Conservation (phyloP, 2,329 filamentous ascomycete species). For the Diaporthe sp. region DNA sequence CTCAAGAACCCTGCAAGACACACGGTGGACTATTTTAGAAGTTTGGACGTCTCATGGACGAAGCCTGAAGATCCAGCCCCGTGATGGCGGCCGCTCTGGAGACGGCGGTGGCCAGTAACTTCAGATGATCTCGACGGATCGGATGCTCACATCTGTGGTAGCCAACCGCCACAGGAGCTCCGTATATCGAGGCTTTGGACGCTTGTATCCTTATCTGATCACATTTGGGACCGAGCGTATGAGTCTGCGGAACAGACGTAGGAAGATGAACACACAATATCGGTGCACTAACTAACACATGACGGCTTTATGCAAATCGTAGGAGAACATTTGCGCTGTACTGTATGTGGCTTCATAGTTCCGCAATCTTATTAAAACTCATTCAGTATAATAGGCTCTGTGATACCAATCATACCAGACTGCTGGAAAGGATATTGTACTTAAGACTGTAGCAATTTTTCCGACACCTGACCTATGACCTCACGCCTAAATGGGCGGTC, state of each 20-base stretch:
- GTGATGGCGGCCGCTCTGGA: neutral
- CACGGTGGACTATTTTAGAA: neutral
- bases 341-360: neutral
- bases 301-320: neutral
- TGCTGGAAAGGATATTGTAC: neutral
- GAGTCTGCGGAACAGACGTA: neutral
- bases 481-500: neutral
- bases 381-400: neutral
- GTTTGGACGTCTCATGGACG: slow-evolving; percentile 16
- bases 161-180: neutral
- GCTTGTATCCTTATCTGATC: neutral
- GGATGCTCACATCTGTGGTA: neutral
- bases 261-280: no score
- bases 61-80: neutral
- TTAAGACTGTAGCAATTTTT: neutral
- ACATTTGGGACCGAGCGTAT: neutral
- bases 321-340: neutral
- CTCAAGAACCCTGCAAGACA: neutral
- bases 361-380: neutral
- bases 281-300: neutral
- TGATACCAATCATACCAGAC: neutral
- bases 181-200: no score
- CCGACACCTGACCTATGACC: neutral
- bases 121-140: neutral
- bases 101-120: neutral